Base-by-base conservation (phyloP, 2,329 filamentous ascomycete genomes). In the Colletotrichum karsti region DNA sequence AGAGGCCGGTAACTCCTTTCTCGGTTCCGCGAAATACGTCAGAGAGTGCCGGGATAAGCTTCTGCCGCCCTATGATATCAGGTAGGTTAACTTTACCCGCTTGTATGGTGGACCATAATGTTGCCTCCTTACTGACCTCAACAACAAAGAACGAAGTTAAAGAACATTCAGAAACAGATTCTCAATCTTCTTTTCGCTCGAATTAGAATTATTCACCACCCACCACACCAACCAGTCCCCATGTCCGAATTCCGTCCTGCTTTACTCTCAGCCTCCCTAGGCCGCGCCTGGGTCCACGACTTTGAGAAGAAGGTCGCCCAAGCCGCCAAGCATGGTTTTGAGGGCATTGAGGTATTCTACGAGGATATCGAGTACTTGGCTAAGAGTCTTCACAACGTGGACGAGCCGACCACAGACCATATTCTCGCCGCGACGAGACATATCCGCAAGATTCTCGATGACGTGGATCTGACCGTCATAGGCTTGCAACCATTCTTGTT, bases 401-500 rank as follows among this genome's bases (percentile, higher is more conserved):
- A 46, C 24, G 35, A 35, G 13, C 79, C 77, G 3, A 69, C 73
- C 12, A 57, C 63, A 12, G 72, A 78, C 9, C 83, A 83, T 69
- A 83, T 89, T 35, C 72, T 92, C n/a, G 73, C 80, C 7, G 91
- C 91, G 2, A 90, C 92, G 18, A 74, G 78, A 2, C 78, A 85
- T 51, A 85, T 92, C 63, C 83, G 82, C 18, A 73, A 79, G 0
- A 82, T 93, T 39, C 92, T 90, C 77, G 77, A 83, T 20, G 79
- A 82, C 4, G 82, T 88, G 20, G 77, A 75, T 20, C 83, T 93
- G 28, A 73, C 80, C 8, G 87, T 93, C 70, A 84, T 93, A 70
- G 90, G 89, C 68, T 84, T 95, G 0, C 92, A 94, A 74, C 93
- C 93, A 0, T 94, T 95, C 76, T 87, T 88, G 80, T 88, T 93